These are phyloP conservation scores for Angophora floribunda DNA, from an alignment of 345 rosid species.

Conservation along the genomic window DNA sequence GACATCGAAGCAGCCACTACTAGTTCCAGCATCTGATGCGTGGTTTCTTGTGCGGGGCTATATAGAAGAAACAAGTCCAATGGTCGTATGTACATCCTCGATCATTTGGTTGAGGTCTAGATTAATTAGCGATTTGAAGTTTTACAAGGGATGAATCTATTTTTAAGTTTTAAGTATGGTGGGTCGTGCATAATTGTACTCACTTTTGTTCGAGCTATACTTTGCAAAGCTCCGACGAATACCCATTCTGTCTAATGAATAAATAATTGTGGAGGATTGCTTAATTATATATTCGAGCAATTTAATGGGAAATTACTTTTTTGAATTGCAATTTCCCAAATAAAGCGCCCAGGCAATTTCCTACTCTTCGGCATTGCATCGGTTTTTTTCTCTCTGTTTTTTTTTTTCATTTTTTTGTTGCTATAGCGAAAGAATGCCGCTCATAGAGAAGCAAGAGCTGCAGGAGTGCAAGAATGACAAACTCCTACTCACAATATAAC, in stretches of 20 bases:
- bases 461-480: not conserved
- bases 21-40: not conserved
- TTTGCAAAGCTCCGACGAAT: not conserved
- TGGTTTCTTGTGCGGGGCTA: not conserved
- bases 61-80: not conserved
- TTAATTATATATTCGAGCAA: too few relatives aligned
- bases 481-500: too few relatives aligned
- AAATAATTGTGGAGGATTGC: not conserved
- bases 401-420: rapidly evolving
- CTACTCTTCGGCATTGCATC: not conserved
- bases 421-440: not conserved
- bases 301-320: not conserved
- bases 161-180: not conserved
- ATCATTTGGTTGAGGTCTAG: not conserved
- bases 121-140: rapidly evolving
- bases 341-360: not conserved
- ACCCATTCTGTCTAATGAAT: not conserved
- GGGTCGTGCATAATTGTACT: not conserved
- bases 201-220: not conserved
- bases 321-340: not conserved
- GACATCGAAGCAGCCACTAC: not conserved
- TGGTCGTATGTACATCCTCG: not conserved
- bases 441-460: not conserved
- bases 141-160: not conserved
- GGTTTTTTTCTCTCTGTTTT: not conserved